A percentile compares a stretch with the other conserved stretches of the same genome.
Conservation (phyloP, 768 basidiomycete genomes). For the Suillus placidus region DNA sequence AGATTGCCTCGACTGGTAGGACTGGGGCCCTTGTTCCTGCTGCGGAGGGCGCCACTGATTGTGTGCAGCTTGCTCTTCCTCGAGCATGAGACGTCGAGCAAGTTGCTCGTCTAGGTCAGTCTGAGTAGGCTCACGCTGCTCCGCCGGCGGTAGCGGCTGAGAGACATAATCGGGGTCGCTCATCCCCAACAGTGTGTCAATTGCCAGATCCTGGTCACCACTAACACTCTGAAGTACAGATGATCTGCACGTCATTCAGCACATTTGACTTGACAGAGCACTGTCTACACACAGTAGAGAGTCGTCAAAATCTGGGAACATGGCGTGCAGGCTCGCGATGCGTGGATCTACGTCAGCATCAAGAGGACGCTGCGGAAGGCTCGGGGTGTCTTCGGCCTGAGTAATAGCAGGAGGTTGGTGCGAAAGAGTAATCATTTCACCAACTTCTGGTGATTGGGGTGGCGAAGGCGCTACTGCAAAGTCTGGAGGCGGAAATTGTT, state of each 20-base stretch:
- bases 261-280: neutral
- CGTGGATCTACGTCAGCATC: slow-evolving; percentile 40
- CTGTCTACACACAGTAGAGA: slow-evolving; percentile 56
- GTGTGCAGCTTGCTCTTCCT: slow-evolving; percentile 46
- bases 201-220: slow-evolving; percentile 73
- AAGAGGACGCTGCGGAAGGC: slow-evolving; percentile 2
- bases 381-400: neutral
- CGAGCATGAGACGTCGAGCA: slow-evolving; percentile 69
- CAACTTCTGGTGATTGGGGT: neutral
- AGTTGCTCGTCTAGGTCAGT: slow-evolving; percentile 80
- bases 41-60: slow-evolving; percentile 24
- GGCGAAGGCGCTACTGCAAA: neutral
- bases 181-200: slow-evolving; percentile 82
- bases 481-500: neutral
- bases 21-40: slow-evolving; percentile 20
- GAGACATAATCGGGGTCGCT: slow-evolving; percentile 77
- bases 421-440: slow-evolving; percentile 4
- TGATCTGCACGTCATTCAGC: slow-evolving; percentile 40
- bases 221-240: slow-evolving; percentile 73
- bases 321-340: slow-evolving; percentile 57
- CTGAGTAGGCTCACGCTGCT: slow-evolving; percentile 40
- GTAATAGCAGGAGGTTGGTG: neutral
- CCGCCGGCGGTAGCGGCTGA: slow-evolving; percentile 20
- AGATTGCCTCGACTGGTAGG: slow-evolving; percentile 25
- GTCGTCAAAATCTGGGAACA: slow-evolving; percentile 84